phyloP scores from a whole-genome alignment of 192 early-diverging fungal genomes.

The Coemansia sp. region DNA sequence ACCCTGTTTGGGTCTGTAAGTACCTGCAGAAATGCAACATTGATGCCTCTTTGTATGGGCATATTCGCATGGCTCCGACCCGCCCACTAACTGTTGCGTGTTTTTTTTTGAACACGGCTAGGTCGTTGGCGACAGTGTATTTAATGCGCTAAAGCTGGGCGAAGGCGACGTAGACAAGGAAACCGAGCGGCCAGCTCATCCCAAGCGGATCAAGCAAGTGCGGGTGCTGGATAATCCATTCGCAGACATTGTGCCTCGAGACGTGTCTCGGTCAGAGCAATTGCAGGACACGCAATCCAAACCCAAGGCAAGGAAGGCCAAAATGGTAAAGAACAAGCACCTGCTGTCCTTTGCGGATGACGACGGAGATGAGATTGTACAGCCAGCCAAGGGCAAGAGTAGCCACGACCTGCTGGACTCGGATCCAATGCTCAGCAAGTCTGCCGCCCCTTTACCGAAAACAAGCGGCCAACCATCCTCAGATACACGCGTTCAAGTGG shows the following conservation, averaged over 20 bases:
- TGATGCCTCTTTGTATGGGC: too few species aligned
- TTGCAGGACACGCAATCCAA: not conserved
- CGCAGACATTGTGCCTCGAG: conserved; percentile 81
- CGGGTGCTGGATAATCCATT: conserved; percentile 85
- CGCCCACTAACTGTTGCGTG: too few species aligned
- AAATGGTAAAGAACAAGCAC: conserved; percentile 38
- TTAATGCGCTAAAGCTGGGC: conserved; percentile 83
- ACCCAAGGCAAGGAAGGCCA: conserved; percentile 23
- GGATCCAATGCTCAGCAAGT: conserved; percentile 27
- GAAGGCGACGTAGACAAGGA: conserved; percentile 74
- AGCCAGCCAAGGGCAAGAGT: conserved; percentile 42
- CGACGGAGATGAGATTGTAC: conserved; percentile 53
- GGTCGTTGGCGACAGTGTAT: conserved; percentile 87
- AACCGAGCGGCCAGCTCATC: conserved; percentile 72
- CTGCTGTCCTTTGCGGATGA: conserved; percentile 91
- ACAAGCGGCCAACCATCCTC: not conserved
- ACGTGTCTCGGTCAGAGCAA: conserved; percentile 28
- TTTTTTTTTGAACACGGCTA: conserved; percentile 28
- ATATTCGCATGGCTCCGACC: too few species aligned
- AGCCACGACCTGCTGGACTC: conserved; percentile 65
- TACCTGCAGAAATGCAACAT: too few species aligned
- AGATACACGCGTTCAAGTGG: too few species aligned
- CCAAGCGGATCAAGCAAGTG: conserved; percentile 59
- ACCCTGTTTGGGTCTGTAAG: conserved; percentile 89
- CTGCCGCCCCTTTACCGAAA: not conserved